A percentile compares a stretch with the other conserved stretches of the same genome.
Evolutionary conservation across 345 rosid species (phyloP).

Genomic region (Bruguiera gymnorhiza): DNA sequence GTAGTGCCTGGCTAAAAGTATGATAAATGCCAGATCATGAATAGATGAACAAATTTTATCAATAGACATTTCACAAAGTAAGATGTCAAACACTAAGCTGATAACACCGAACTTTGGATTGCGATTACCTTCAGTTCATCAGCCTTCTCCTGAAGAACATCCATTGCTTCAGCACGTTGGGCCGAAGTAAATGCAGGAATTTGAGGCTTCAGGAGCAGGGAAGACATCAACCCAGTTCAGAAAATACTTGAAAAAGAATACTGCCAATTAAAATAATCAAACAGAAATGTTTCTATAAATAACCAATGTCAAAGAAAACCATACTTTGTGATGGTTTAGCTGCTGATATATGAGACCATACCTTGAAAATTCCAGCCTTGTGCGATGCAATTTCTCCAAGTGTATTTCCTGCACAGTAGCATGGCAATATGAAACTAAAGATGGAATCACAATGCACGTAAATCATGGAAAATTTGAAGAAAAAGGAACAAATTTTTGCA

Average conservation of each 20-base stretch:
- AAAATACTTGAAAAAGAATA: constrained; percentile 36
- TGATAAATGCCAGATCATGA: too few species aligned
- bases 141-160: constrained; percentile 58
- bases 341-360: constrained; percentile 27
- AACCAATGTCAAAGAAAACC: constrained; percentile 13
- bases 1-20: too few species aligned
- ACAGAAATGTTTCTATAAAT: constrained; percentile 21
- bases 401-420: constrained; percentile 57
- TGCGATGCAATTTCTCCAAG: constrained; percentile 69
- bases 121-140: constrained; percentile 43
- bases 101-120: background rate
- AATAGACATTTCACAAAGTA: background rate
- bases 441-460: background rate
- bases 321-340: constrained; percentile 15
- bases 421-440: constrained; percentile 10
- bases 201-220: constrained; percentile 65
- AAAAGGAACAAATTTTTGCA: background rate
- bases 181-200: constrained; percentile 79
- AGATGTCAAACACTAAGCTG: background rate
- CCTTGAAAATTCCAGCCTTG: constrained; percentile 96
- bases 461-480: background rate
- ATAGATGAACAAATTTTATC: background rate
- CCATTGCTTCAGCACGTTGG: constrained; percentile 85
- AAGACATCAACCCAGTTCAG: constrained; percentile 58
- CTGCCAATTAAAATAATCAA: constrained; percentile 27